Evolutionary conservation across 2,329 filamentous ascomycete genomes (phyloP).

Genomic region (Chrysosporium keratinophilum): DNA sequence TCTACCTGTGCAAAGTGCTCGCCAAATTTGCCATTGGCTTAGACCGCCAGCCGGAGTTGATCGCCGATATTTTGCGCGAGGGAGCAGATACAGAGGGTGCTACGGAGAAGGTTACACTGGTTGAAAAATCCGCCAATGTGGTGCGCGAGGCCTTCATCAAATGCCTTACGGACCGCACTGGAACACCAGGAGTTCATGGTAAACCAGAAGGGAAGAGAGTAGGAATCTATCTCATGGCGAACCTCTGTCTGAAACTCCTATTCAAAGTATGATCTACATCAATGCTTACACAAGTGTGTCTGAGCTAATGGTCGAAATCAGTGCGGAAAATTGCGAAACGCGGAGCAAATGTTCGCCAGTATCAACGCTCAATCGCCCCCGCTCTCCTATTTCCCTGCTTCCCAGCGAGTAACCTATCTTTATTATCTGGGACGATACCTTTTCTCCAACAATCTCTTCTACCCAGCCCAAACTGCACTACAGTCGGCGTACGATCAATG

Average conservation of each 20-base stretch:
- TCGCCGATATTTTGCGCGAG: constrained; percentile 48
- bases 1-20: constrained; percentile 69
- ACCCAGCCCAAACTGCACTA: constrained; percentile 62
- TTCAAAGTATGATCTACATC: constrained; percentile 52
- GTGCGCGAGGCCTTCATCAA: constrained; percentile 86
- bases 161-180: constrained; percentile 70
- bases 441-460: constrained; percentile 74
- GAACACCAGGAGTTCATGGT: constrained; percentile 39
- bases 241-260: constrained; percentile 76
- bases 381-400: constrained; percentile 67
- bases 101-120: constrained; percentile 64
- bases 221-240: constrained; percentile 85
- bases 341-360: constrained; percentile 80
- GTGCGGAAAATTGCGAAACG: constrained; percentile 72
- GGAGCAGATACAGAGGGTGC: constrained; percentile 48
- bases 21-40: constrained; percentile 75
- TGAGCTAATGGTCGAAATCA: constrained; percentile 23
- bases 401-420: constrained; percentile 81
- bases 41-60: constrained; percentile 68
- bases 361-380: constrained; percentile 76
- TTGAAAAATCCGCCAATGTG: constrained; percentile 78
- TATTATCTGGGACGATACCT: constrained; percentile 90
- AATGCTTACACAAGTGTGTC: not conserved
- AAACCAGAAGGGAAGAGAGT: constrained; percentile 73
- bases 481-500: constrained; percentile 73